These are phyloP conservation scores for Globisporangium canariense DNA, from an alignment of 352 stramenopile genomes.

Conservation along the genomic window DNA sequence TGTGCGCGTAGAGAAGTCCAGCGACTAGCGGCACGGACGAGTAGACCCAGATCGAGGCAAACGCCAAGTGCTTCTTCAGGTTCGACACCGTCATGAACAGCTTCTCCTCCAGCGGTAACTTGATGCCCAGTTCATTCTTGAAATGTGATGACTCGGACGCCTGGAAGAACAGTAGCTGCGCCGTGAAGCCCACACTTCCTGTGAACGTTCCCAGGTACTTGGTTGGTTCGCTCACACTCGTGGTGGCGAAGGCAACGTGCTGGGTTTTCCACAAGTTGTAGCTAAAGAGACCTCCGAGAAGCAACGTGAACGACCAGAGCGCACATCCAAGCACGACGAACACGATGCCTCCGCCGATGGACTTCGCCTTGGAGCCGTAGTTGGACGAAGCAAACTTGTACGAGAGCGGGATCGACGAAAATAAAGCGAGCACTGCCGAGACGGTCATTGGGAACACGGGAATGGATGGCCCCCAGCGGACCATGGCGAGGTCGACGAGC, in stretches of 20 bases:
- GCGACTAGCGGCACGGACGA: conserved; percentile 14
- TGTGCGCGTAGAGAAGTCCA: conserved; percentile 26
- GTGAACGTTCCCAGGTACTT: conserved; percentile 50
- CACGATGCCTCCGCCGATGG: conserved; percentile 39
- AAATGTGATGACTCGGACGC: conserved; percentile 21
- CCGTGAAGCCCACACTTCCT: conserved; percentile 39
- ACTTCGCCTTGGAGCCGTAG: conserved; percentile 28
- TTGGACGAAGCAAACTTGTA: conserved; percentile 37
- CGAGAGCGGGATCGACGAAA: conserved; percentile 47
- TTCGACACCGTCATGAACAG: conserved; percentile 6
- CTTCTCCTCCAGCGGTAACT: conserved; percentile 7
- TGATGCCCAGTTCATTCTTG: background rate
- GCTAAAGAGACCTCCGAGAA: conserved; percentile 43
- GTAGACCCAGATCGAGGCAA: conserved; percentile 20
- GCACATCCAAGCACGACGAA: conserved; percentile 49
- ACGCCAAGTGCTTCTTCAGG: conserved; percentile 14
- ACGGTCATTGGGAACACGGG: conserved; percentile 44
- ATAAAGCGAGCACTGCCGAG: conserved; percentile 43
- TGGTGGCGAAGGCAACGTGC: conserved; percentile 3
- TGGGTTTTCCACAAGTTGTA: conserved; percentile 40
- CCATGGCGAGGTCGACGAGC: conserved; percentile 43
- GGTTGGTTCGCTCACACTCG: conserved; percentile 16
- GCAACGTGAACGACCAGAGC: conserved; percentile 56
- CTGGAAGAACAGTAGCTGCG: conserved; percentile 44
- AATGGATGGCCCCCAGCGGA: conserved; percentile 39